Percentiles rank a stretch among this genome's conserved stretches.
These are phyloP conservation scores for Irpex sp. DNA, from an alignment of 1,284 basidiomycete species.

Conservation along the genomic window DNA sequence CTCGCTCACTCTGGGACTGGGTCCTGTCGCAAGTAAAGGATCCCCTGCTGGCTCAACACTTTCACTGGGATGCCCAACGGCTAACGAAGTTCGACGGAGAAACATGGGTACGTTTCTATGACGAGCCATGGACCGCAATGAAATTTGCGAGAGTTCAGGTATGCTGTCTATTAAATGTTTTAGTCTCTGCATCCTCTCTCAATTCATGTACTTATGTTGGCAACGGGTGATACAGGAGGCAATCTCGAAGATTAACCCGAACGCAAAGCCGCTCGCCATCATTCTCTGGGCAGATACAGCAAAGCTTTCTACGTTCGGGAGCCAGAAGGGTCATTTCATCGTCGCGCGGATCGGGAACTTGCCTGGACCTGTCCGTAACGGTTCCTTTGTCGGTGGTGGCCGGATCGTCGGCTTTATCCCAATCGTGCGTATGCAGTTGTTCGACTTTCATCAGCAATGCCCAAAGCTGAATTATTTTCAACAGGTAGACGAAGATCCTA, in stretches of 20 bases:
- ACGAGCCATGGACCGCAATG: constrained; percentile 29
- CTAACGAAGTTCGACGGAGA: constrained; percentile 21
- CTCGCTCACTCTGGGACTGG: constrained; percentile 26
- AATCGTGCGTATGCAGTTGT: constrained; percentile 28
- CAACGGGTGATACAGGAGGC: not conserved
- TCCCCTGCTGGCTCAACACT: constrained; percentile 18
- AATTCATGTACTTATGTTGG: not conserved
- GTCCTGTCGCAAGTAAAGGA: constrained; percentile 20
- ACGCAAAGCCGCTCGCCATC: constrained; percentile 22
- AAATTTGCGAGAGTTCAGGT: constrained; percentile 25
- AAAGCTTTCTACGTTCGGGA: constrained; percentile 39
- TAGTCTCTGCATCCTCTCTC: too few species aligned
- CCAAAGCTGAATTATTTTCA: not conserved
- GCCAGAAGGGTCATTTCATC: constrained; percentile 38
- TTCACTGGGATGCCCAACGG: constrained; percentile 25
- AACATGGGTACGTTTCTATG: constrained; percentile 20
- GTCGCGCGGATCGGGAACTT: constrained; percentile 35
- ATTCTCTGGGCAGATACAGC: constrained; percentile 43
- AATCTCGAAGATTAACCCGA: constrained; percentile 17
- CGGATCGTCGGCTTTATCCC: constrained; percentile 41
- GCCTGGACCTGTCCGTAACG: constrained; percentile 32
- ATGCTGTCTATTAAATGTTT: not conserved
- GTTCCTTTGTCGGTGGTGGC: constrained; percentile 32
- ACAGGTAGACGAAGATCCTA: constrained; percentile 18
- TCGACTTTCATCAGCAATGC: not conserved